Conservation (phyloP, 2,329 filamentous ascomycete species). For the Penicillium sp. region DNA sequence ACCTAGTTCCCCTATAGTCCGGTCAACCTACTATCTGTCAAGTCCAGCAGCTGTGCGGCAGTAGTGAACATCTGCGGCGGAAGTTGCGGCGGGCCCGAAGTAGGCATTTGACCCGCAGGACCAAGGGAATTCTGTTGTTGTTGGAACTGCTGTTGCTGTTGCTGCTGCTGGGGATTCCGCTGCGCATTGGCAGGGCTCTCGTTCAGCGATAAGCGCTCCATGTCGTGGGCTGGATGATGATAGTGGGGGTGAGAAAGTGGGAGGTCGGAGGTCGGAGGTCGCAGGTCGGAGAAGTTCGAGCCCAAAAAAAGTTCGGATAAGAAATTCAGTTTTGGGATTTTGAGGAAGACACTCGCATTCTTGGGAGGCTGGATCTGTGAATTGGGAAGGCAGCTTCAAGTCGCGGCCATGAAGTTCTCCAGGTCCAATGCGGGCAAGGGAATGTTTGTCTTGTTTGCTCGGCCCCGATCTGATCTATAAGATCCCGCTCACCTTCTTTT, state of each 20-base stretch:
- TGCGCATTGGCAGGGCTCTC: constrained; percentile 29
- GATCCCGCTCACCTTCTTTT: constrained; percentile 3
- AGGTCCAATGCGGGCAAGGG: not conserved
- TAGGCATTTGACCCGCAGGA: constrained; percentile 11
- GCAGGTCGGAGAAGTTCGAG: not conserved
- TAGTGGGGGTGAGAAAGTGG: constrained; percentile 10
- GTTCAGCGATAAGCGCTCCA: constrained; percentile 41
- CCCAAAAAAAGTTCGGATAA: not conserved
- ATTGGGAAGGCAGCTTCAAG: not conserved
- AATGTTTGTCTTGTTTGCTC: constrained; percentile 6
- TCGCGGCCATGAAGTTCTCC: constrained; percentile 3
- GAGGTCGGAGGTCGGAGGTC: constrained; percentile 9
- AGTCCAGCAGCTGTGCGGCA: constrained; percentile 88
- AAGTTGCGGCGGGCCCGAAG: constrained; percentile 46
- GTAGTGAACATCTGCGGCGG: constrained; percentile 97
- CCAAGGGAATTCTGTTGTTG: constrained; percentile 33
- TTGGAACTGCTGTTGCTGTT: constrained; percentile 29
- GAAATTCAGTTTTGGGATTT: not conserved
- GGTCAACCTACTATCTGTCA: constrained; percentile 83
- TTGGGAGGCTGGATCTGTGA: not conserved
- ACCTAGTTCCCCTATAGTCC: not conserved
- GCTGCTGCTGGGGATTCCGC: constrained; percentile 17
- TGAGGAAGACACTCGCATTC: not conserved
- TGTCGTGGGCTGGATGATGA: constrained; percentile 15
- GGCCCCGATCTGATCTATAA: constrained; percentile 1